These are phyloP conservation scores for Tetrapisispora arboricola DNA, from an alignment of 805 yeast species.

Conservation along the genomic window DNA sequence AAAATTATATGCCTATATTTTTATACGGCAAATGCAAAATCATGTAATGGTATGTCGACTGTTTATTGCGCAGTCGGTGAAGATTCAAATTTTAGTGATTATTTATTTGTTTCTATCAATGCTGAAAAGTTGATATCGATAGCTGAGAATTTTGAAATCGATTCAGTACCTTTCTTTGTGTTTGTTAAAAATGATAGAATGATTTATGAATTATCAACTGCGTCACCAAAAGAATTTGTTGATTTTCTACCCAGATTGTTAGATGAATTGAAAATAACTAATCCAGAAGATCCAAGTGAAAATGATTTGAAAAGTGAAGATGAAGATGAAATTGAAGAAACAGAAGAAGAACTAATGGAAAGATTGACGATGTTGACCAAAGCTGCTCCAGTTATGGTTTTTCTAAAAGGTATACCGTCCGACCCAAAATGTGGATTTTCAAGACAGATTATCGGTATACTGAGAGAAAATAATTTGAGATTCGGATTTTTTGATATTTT, in stretches of 20 bases:
- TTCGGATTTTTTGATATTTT: conserved; percentile 96
- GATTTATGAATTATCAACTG: conserved; percentile 85
- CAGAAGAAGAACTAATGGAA: conserved; percentile 71
- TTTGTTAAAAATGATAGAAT: conserved; percentile 76
- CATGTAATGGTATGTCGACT: conserved; percentile 83
- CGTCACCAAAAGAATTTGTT: conserved; percentile 91
- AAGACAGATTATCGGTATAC: conserved; percentile 86
- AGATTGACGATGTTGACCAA: conserved; percentile 73
- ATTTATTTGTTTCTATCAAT: conserved; percentile 67
- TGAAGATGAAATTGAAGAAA: conserved; percentile 41
- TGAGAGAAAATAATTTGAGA: conserved; percentile 91
- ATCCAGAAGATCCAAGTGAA: background rate
- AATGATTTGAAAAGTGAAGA: conserved; percentile 8
- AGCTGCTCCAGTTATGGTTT: conserved; percentile 97
- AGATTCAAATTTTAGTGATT: conserved; percentile 41
- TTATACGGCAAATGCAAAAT: conserved; percentile 96
- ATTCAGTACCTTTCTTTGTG: conserved; percentile 91
- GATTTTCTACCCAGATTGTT: conserved; percentile 54
- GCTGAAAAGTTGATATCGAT: conserved; percentile 91
- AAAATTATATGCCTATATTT: conserved; percentile 75
- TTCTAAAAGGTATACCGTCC: conserved; percentile 98
- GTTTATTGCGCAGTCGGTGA: conserved; percentile 73
- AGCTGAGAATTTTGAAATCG: conserved; percentile 83
- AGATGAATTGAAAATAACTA: conserved; percentile 14
- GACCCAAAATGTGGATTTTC: conserved; percentile 98